phyloP scores from a whole-genome alignment of 306 rosid species.

The Pterocarpus santalinus region DNA sequence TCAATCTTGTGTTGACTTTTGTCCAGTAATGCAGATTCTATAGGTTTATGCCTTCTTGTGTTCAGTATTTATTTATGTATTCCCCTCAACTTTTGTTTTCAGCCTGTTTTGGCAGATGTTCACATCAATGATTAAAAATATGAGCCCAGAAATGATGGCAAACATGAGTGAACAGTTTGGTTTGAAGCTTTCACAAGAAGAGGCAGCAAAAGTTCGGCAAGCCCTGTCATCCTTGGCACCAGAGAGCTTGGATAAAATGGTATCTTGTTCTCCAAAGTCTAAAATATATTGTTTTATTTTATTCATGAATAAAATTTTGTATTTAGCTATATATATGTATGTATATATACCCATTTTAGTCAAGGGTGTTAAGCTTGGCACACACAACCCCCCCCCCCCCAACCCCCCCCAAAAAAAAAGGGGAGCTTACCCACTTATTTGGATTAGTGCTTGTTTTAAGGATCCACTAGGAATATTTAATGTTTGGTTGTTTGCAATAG shows the following conservation, averaged over 20 bases:
- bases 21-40: slow-evolving; percentile 6
- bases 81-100: slow-evolving; percentile 28
- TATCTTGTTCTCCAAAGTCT: slow-evolving; percentile 44
- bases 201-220: slow-evolving; percentile 85
- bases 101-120: slow-evolving; percentile 73
- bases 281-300: not conserved
- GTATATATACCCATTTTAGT: too few relatives aligned
- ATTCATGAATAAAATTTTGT: slow-evolving; percentile 14
- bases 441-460: not conserved
- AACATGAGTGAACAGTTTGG: slow-evolving; percentile 97
- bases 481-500: not conserved
- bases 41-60: slow-evolving; percentile 1
- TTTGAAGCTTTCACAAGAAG: slow-evolving; percentile 83
- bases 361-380: too few relatives aligned
- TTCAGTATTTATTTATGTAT: slow-evolving; percentile 1
- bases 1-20: slow-evolving; percentile 13
- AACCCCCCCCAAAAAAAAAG: too few relatives aligned
- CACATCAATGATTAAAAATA: slow-evolving; percentile 87
- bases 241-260: slow-evolving; percentile 91
- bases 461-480: not conserved
- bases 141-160: slow-evolving; percentile 98
- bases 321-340: too few relatives aligned
- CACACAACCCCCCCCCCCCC: too few relatives aligned
- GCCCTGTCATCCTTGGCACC: slow-evolving; percentile 92
- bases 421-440: too few relatives aligned